Conservation (phyloP, 2,329 filamentous ascomycete genomes). For the Proliferodiscus dingleyae region DNA sequence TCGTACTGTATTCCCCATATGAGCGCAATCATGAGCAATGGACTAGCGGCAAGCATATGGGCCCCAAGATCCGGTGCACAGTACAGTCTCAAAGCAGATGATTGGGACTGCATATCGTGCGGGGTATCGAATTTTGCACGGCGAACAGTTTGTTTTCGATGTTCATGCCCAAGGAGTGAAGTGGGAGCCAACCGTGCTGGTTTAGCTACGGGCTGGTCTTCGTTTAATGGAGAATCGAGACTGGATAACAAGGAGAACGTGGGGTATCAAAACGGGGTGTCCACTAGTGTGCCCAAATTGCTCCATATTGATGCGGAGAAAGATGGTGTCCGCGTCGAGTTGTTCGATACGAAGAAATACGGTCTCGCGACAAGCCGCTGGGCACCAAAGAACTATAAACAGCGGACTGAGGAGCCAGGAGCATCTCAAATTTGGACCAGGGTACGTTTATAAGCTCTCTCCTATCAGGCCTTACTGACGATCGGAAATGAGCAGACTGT, state of each 20-base stretch:
- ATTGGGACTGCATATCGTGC: neutral
- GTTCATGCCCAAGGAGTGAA: neutral
- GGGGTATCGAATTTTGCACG: neutral
- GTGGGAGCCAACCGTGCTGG: neutral
- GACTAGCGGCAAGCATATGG: neutral
- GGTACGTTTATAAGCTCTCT: constrained; percentile 9
- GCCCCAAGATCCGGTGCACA: neutral
- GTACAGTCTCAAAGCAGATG: neutral
- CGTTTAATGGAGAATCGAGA: neutral
- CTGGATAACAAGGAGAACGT: neutral
- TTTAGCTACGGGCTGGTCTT: neutral
- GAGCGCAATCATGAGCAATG: neutral
- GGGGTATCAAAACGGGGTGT: neutral
- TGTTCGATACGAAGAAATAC: neutral
- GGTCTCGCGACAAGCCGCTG: constrained; percentile 24
- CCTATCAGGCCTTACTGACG: neutral
- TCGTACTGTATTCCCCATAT: no score
- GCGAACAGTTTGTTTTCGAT: neutral
- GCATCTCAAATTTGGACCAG: constrained; percentile 22
- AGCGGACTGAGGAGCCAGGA: constrained; percentile 1
- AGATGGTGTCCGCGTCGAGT: neutral
- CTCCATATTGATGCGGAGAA: neutral
- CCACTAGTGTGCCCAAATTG: neutral
- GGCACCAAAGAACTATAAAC: constrained; percentile 17
- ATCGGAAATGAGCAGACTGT: neutral